Evolutionary conservation across 495 filamentous ascomycete species (phyloP), one percentile per base, ranked within the genome.

Genomic region (Tuber calosporum): DNA sequence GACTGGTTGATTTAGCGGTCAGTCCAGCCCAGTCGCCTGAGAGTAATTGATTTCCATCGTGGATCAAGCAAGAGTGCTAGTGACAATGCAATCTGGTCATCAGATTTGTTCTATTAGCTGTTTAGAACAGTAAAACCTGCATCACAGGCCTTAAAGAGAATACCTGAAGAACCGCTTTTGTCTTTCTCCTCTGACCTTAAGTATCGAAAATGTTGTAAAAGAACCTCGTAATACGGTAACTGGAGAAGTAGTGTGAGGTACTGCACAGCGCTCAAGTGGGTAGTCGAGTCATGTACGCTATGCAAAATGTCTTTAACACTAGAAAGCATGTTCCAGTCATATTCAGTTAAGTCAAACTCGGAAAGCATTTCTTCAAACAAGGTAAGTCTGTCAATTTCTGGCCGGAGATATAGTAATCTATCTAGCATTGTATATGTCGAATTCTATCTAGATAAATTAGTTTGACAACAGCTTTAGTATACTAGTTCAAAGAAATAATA

Each of bases 221-320:
- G 20, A 6, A 72, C 5, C 9, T 37, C 39, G 8, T 66, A 72
- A 20, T 72, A 72, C 15, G 70, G 70, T 1, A 72, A 66, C 67
- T 72, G 70, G 41, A 39, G 22, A 26, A 66, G 37, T 1, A 72
- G 34, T 2, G 70, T 72, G 9, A 20, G 70, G 22, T 72, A 72
- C 34, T 26, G 15, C 2, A 39, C 26, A 5, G 37, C 38, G 4
- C 70, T 72, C 4, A 72, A 1, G 2, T 66, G 37, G 1, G 30
- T 66, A 20, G 70, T 72, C 19, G 53, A 37, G 13, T 17, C 1
- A 41, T 66, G 5, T 11, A 72, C 66, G 20, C 62, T 72, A 19
- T 36, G n/a, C 4, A 72, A 19, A 9, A 72, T 40, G 7, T 72
- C 20, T 66, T n/a, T 26, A 37, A 72, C 39, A 41, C 20, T 19